Base-by-base conservation (phyloP, 1,139 yeast species). In the Saccharomycopsis hybrid region DNA sequence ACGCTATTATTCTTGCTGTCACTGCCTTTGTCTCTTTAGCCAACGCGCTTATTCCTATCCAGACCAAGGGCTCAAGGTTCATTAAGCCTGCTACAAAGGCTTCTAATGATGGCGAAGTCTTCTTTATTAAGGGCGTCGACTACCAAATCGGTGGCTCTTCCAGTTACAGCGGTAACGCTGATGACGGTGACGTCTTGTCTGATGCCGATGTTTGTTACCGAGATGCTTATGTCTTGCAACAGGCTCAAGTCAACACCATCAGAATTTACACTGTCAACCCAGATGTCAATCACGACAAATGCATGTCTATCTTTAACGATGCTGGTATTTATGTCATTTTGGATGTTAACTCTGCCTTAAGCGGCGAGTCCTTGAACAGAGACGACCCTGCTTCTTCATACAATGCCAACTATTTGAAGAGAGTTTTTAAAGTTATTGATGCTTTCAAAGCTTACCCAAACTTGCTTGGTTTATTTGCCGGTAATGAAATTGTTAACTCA, bases 401-500 rank as follows among this genome's bases (percentile, higher is more conserved):
- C 76, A 81, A 78, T 62, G 68, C 77, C 33, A 75, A 72, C 45
- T 85, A 87, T 63, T 71, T 85, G 62, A 68, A 77, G 47, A 82
- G 92, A 62, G 87, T 88, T 57, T 87, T 90, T 66, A 77, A 76
- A 52, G 83, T 89, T 56, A 82, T 89, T 58, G 96, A 90, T 62
- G 84, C 83, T 52, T 85, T 90, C 70, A 80, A 82, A 61, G 74
- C 80, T 60, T 90, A 86, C 68, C 82, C 95, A 52, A 90, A 90
- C 64, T 74, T 87, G 11, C 69, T 89, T 55, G 97, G 96, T n/a
- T 88, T 88, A 72, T 83, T 90, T 63, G 81, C 95, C 43, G 97
- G 97, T 62, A 90, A 90, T 65, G 97, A 90, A 71, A 85, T 90
- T 54, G 82, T 92, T 61, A 89, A 90, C 66, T 90, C 89, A 59